Evolutionary conservation across 345 rosid genomes (phyloP).

Genomic region (Clausena lansium): DNA sequence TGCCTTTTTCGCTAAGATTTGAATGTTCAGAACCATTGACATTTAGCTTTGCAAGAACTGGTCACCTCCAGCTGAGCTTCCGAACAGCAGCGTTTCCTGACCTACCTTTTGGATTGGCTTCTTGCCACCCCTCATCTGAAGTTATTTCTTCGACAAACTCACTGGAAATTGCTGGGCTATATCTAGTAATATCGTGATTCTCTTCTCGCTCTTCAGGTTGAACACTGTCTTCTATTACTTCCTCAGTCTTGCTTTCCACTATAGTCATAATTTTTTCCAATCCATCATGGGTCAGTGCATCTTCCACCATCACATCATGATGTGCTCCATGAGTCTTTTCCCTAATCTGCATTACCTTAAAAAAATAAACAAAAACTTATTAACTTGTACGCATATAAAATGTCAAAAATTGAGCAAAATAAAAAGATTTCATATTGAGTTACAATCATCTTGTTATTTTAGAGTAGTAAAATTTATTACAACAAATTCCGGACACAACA

Average conservation of each 20-base stretch:
- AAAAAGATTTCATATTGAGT: neutral
- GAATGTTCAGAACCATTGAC: conserved; percentile 30
- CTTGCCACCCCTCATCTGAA: conserved; percentile 86
- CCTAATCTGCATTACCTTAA: conserved; percentile 48
- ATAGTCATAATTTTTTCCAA: conserved; percentile 13
- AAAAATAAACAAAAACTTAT: conserved; percentile 13
- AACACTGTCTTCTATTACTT: conserved; percentile 11
- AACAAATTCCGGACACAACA: neutral
- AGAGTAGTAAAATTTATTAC: neutral
- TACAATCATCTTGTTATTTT: neutral
- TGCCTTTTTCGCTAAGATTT: conserved; percentile 33
- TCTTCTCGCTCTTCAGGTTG: conserved; percentile 27
- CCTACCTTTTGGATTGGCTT: conserved; percentile 54
- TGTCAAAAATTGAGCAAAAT: neutral
- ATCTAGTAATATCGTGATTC: conserved; percentile 15
- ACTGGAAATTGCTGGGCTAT: conserved; percentile 7
- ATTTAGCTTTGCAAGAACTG: conserved; percentile 37
- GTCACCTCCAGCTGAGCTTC: conserved; percentile 38
- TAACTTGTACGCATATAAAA: conserved; percentile 6
- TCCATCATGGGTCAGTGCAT: conserved; percentile 22
- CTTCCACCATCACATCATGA: conserved; percentile 35
- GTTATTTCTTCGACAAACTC: no score
- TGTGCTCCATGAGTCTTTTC: conserved; percentile 35
- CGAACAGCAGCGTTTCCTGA: conserved; percentile 34
- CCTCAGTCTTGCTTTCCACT: conserved; percentile 21